phyloP scores from a whole-genome alignment of 73 alveolate genomes.

The Paramecium bursaria region DNA sequence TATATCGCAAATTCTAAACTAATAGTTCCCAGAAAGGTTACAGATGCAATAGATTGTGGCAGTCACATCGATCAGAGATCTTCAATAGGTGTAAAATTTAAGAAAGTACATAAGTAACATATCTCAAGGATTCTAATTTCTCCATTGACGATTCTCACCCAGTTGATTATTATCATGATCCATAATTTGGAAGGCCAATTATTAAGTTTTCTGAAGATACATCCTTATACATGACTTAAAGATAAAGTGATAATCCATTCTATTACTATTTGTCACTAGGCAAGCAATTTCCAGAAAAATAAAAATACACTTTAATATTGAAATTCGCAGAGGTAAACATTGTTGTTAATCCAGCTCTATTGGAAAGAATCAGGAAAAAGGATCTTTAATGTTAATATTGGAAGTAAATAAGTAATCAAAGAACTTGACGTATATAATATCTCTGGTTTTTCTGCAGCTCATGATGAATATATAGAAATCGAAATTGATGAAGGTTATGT shows the following conservation, averaged over 20 bases:
- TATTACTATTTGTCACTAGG: not conserved
- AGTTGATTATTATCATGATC: conserved; percentile 1
- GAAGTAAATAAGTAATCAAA: not conserved
- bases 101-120: not conserved
- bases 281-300: conserved; percentile 1
- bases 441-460: conserved; percentile 18
- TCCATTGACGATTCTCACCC: conserved; percentile 17
- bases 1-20: not conserved
- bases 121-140: not conserved
- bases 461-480: conserved; percentile 46
- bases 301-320: conserved; percentile 9
- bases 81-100: conserved; percentile 1
- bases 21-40: conserved; percentile 29
- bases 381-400: conserved; percentile 8
- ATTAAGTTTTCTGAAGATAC: conserved; percentile 17
- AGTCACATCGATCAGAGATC: not conserved
- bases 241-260: conserved; percentile 16
- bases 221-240: not conserved
- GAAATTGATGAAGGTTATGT: conserved; percentile 15
- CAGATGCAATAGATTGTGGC: conserved; percentile 41
- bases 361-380: not conserved
- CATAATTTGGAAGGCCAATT: not conserved
- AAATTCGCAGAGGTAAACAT: conserved; percentile 27
- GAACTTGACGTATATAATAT: not conserved
- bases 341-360: not conserved